Evolutionary conservation across 2,329 filamentous ascomycete genomes (phyloP), one percentile per base, ranked within the genome.

Genomic region (Zarea fungicola): DNA sequence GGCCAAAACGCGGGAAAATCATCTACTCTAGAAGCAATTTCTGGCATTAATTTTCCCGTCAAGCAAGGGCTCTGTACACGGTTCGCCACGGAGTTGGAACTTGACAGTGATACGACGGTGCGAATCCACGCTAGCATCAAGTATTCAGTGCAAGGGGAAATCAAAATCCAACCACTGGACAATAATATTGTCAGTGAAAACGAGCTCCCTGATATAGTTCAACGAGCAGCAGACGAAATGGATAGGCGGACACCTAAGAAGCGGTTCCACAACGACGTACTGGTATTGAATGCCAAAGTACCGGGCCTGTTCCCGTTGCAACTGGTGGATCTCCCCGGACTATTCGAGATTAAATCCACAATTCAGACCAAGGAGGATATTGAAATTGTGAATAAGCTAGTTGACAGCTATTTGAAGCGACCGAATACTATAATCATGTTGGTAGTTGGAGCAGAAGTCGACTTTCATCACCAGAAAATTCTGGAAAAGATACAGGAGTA

Each of bases 1-100:
- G 89, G 88, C 56, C 89, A 93, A 62, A 91, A 86, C 0, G 89
- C 87, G 36, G 89, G 89, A 59, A 95, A 95, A 72, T 89, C 85
- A 64, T 92, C 87, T 2, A 85, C 93, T 16, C 71, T 93, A 25
- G 87, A 93, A 62, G 90, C 68, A 16, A 52, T 78, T 26, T 77
- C 74, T 0, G 71, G 71, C 0, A 73, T 77, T 28, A 66, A 68
- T 0, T 75, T 78, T 32, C 74, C 75, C 5, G 65, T 71, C 2
- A 65, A 57, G 1, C 63, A 64, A 0, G 70, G 64, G 0, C 66
- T 76, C 1, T 76, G 75, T 39, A 78, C 75, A 0, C 65, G 75
- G 0, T 74, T 75, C 37, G 73, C 69, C 0, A 78, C 75, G 0
- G 76, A 83, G 55, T 62, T 83, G 6, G 69, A 77, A 21, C 64